Conservation (phyloP, 768 basidiomycete species). For the Xerocomus spinulosus region DNA sequence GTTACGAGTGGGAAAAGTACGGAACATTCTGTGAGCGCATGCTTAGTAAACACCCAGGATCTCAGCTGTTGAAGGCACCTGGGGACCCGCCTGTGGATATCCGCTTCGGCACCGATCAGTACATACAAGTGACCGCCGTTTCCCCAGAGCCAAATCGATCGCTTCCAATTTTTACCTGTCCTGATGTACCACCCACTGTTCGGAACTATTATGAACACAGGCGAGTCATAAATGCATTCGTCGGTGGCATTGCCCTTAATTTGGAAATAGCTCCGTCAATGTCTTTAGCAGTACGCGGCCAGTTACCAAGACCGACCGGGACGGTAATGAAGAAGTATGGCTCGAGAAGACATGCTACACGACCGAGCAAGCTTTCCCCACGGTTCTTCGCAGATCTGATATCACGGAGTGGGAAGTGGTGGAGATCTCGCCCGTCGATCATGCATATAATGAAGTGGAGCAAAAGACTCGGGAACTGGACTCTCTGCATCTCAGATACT, state of each 20-base stretch:
- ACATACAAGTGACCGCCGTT: constrained; percentile 86
- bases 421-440: constrained; percentile 84
- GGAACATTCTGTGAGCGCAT: constrained; percentile 87
- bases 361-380: constrained; percentile 87
- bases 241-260: background rate
- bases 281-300: constrained; percentile 75
- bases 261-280: constrained; percentile 62
- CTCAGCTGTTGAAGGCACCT: constrained; percentile 67
- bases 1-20: constrained; percentile 92
- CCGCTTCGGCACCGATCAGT: constrained; percentile 72
- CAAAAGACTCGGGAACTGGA: constrained; percentile 74
- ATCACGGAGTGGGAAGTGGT: constrained; percentile 63
- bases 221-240: constrained; percentile 33
- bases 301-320: constrained; percentile 55
- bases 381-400: constrained; percentile 86
- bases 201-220: constrained; percentile 86
- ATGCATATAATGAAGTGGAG: constrained; percentile 76
- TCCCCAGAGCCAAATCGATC: constrained; percentile 78
- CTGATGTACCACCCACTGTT: constrained; percentile 75
- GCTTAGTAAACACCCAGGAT: constrained; percentile 84
- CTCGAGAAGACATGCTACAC: constrained; percentile 84
- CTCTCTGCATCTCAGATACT: constrained; percentile 64
- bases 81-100: constrained; percentile 80
- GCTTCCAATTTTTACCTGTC: constrained; percentile 76
- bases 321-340: constrained; percentile 75